These are phyloP conservation scores for Fusarium duplospermum DNA, from an alignment of 2,329 filamentous ascomycete species.

Conservation along the genomic window DNA sequence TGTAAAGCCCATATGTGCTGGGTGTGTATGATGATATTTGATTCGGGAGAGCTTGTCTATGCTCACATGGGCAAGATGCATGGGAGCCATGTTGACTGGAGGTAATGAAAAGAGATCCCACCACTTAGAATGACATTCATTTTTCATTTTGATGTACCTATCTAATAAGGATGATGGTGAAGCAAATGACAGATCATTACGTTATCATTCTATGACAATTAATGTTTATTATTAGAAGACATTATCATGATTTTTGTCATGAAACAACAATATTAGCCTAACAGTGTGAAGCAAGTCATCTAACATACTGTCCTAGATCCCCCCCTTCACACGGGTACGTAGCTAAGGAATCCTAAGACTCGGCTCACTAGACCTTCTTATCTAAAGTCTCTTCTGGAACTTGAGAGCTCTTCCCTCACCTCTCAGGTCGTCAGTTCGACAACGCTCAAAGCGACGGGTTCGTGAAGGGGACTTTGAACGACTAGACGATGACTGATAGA, in stretches of 20 bases:
- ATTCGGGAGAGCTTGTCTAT: background rate
- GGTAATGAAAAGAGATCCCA: background rate
- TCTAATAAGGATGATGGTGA: too few relatives aligned
- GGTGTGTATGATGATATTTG: conserved; percentile 56
- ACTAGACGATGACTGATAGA: background rate
- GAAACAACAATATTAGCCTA: too few relatives aligned
- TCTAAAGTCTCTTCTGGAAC: too few relatives aligned
- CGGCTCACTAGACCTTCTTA: too few relatives aligned
- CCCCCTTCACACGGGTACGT: too few relatives aligned
- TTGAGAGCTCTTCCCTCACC: background rate
- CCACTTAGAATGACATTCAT: background rate
- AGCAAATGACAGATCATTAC: too few relatives aligned
- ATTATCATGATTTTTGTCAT: too few relatives aligned
- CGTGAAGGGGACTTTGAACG: background rate
- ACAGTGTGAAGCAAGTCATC: too few relatives aligned
- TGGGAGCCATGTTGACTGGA: background rate
- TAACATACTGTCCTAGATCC: too few relatives aligned
- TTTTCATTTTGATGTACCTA: background rate
- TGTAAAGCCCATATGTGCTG: conserved; percentile 61
- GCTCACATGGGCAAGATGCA: conserved; percentile 2
- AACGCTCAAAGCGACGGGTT: background rate
- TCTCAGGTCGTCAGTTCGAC: background rate
- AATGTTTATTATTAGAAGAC: too few relatives aligned
- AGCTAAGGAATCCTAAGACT: background rate
- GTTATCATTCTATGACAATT: too few relatives aligned